Base-by-base conservation (phyloP, 164 flowering plant species). In the Annona cherimola region DNA sequence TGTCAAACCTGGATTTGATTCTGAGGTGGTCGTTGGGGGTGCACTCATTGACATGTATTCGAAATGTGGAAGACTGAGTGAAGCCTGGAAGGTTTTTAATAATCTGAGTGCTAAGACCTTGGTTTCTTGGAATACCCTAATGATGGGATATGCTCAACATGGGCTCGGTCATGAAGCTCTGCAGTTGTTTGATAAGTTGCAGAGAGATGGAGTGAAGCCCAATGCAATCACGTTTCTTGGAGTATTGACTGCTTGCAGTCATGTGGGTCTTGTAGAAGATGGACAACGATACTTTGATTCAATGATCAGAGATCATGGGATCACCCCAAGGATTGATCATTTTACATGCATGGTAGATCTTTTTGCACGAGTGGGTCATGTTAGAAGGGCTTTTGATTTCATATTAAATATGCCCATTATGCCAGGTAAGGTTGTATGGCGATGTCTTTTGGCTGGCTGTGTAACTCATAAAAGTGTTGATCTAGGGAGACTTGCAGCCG, bases 1-100 rank as follows among this genome's bases (percentile, higher is more conserved):
- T 12, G 45, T 84, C 16, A 83, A 83, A 77, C 78, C 80, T 8
- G 77, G 83, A 5, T 70, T 79, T 60, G 78, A 76, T 71, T 61
- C 79, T 5, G 73, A 75, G 71, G 80, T 83, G 55, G 79, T 83
- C 46, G 82, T 84, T 55, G 86, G 82, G 70, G 83, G 82, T 16
- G 78, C 76, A 42, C 66, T 86, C 26, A 44, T 83, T 3, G 88
- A 85, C 75, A 86, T 85, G 86, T 83, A 86, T 74, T 80, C 83
- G 6, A 87, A 87, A 42, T 78, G 87, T 61, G 85, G 86, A 73
- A 76, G 78, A 57, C 63, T 82, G 62, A 62, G 45, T 5, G 71
- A 76, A 62, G 86, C 86, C 45, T 64, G 67, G 42, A 76, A 61
- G 63, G 71, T 72, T 64, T 83, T 85, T 67, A 64, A 82, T 69